A percentile compares a stretch with the other conserved stretches of the same genome.
These are phyloP conservation scores for Truncatella angustata DNA, from an alignment of 2,329 filamentous ascomycete species.

Conservation along the genomic window DNA sequence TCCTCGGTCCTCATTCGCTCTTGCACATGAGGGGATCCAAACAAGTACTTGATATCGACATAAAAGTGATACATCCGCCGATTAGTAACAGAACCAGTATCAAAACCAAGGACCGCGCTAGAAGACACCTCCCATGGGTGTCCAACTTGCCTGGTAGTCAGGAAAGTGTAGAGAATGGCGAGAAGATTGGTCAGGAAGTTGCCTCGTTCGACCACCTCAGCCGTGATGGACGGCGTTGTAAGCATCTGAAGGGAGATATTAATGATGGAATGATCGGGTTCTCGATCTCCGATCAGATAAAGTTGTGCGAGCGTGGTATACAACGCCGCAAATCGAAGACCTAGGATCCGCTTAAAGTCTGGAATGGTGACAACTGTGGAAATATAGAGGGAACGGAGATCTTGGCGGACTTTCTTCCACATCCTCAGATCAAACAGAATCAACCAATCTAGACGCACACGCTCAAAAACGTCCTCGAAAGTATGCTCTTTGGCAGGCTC, in stretches of 20 bases:
- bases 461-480: slow-evolving; percentile 85
- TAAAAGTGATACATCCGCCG: slow-evolving; percentile 98
- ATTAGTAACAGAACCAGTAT: slow-evolving; percentile 92
- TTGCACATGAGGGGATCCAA: slow-evolving; percentile 85
- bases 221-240: slow-evolving; percentile 93
- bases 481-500: slow-evolving; percentile 61
- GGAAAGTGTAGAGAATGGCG: slow-evolving; percentile 95
- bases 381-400: slow-evolving; percentile 90
- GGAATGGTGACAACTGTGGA: slow-evolving; percentile 94
- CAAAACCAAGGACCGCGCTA: slow-evolving; percentile 84
- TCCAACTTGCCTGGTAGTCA: slow-evolving; percentile 93
- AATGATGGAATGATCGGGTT: slow-evolving; percentile 98
- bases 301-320: slow-evolving; percentile 93
- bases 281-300: slow-evolving; percentile 91
- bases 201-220: slow-evolving; percentile 89
- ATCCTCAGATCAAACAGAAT: slow-evolving; percentile 91
- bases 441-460: slow-evolving; percentile 89
- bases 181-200: slow-evolving; percentile 95
- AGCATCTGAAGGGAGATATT: slow-evolving; percentile 96
- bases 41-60: slow-evolving; percentile 86
- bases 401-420: slow-evolving; percentile 94
- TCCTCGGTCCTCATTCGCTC: slow-evolving; percentile 78
- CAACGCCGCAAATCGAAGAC: slow-evolving; percentile 87
- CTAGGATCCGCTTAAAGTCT: slow-evolving; percentile 91
- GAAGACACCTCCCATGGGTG: slow-evolving; percentile 88